A percentile compares a stretch with the other conserved stretches of the same genome.
These are phyloP conservation scores for Fusarium citri DNA, from an alignment of 2,329 filamentous ascomycete species.

Conservation along the genomic window DNA sequence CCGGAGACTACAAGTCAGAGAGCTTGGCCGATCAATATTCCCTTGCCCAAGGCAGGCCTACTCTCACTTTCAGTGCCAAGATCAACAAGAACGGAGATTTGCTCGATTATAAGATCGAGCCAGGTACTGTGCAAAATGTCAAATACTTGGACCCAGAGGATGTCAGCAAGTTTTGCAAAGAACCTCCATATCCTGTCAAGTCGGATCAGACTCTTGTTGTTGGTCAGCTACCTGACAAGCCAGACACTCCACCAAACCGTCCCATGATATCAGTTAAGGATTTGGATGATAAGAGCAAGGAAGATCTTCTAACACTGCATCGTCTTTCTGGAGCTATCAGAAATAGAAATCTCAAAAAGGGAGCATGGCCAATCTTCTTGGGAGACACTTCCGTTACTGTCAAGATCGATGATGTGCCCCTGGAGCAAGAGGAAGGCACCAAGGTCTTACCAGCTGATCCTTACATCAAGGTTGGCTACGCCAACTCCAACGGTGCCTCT, in stretches of 20 bases:
- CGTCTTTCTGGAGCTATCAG: constrained; percentile 61
- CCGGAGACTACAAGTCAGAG: constrained; percentile 50
- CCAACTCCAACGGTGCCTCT: constrained; percentile 48
- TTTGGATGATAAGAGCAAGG: constrained; percentile 56
- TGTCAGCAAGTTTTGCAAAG: constrained; percentile 58
- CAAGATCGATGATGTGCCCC: constrained; percentile 52
- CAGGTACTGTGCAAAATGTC: constrained; percentile 66
- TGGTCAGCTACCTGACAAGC: constrained; percentile 40
- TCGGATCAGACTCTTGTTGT: constrained; percentile 47
- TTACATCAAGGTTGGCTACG: constrained; percentile 57
- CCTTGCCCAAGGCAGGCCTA: constrained; percentile 61
- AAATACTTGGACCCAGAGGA: constrained; percentile 66
- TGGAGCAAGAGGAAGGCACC: constrained; percentile 15
- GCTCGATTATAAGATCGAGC: constrained; percentile 65
- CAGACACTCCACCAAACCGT: constrained; percentile 49
- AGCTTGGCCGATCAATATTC: constrained; percentile 65
- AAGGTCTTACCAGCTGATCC: constrained; percentile 59
- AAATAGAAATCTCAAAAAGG: constrained; percentile 56
- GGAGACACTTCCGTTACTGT: constrained; percentile 58
- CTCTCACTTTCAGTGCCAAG: constrained; percentile 72
- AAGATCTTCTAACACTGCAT: constrained; percentile 61
- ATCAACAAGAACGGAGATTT: constrained; percentile 65
- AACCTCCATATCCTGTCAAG: constrained; percentile 42
- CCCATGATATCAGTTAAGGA: constrained; percentile 57
- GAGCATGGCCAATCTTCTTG: constrained; percentile 62